Conservation (phyloP, 257 asterid genomes). For the Cordia subcordata region DNA sequence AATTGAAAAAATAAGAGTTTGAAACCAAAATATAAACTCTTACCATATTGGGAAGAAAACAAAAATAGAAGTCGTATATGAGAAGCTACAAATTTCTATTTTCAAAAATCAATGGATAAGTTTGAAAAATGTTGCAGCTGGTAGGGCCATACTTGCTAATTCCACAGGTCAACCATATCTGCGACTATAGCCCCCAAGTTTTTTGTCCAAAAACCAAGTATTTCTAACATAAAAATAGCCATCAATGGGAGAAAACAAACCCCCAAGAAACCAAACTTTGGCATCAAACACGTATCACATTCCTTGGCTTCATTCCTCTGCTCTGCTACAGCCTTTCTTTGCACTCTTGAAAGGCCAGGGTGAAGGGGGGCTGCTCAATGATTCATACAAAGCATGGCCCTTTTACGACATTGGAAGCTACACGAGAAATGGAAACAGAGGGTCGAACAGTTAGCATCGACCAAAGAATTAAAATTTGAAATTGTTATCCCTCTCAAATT, state of each 20-base stretch:
- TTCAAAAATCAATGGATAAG: not conserved
- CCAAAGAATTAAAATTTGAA: constrained; percentile 51
- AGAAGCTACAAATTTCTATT: not conserved
- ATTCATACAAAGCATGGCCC: constrained; percentile 18
- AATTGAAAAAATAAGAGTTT: too few relatives aligned
- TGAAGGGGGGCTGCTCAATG: constrained; percentile 6
- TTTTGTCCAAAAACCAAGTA: not conserved
- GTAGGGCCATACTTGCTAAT: not conserved
- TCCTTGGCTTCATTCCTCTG: not conserved
- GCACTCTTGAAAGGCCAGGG: constrained; percentile 8
- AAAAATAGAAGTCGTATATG: too few relatives aligned
- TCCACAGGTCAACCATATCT: not conserved
- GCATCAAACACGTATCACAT: not conserved
- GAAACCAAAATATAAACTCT: too few relatives aligned
- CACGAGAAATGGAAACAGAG: constrained; percentile 35
- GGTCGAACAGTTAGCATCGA: constrained; percentile 39
- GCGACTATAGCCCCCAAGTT: not conserved
- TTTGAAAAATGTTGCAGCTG: not conserved
- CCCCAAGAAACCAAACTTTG: not conserved
- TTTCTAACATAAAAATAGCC: not conserved
- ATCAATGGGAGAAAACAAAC: not conserved
- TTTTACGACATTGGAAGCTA: constrained; percentile 31
- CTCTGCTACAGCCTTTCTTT: constrained; percentile 7
- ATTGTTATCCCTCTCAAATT: constrained; percentile 34
- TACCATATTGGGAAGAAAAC: too few relatives aligned